Percentiles rank a stretch among this genome's conserved stretches.
Evolutionary conservation across 164 flowering plant species (phyloP).

Genomic region (Dillenia suffruticosa): DNA sequence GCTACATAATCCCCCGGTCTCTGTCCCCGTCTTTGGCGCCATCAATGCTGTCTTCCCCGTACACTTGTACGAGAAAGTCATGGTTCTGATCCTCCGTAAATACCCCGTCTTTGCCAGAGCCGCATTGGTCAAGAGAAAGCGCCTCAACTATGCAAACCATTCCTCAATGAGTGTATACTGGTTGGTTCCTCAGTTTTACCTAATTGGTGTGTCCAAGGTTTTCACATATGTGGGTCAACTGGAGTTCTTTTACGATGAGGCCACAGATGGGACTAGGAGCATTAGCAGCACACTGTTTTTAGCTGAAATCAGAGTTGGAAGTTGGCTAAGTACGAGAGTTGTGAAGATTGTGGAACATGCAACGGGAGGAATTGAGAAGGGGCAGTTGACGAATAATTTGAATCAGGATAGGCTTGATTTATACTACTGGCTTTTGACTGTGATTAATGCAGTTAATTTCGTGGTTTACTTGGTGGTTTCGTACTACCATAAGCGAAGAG

Average conservation of each 20-base stretch:
- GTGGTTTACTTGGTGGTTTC: constrained; percentile 41
- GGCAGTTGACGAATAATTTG: constrained; percentile 56
- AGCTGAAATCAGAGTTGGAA: constrained; percentile 61
- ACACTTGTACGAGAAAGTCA: constrained; percentile 40
- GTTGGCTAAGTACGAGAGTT: constrained; percentile 57
- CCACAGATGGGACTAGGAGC: constrained; percentile 74
- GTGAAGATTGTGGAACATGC: constrained; percentile 35
- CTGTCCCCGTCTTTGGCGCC: constrained; percentile 48
- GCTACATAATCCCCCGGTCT: constrained; percentile 64
- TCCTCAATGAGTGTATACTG: constrained; percentile 47
- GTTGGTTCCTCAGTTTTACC: constrained; percentile 62
- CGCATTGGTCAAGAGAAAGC: constrained; percentile 44
- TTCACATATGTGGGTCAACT: constrained; percentile 71
- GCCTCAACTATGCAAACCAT: constrained; percentile 23
- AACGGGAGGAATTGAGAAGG: constrained; percentile 45
- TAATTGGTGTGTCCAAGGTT: constrained; percentile 59
- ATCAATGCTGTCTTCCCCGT: constrained; percentile 62
- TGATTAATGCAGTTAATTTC: constrained; percentile 49
- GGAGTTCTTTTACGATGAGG: constrained; percentile 77
- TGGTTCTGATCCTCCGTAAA: constrained; percentile 44
- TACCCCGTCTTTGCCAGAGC: constrained; percentile 41
- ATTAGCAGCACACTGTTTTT: constrained; percentile 61
- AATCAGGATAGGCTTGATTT: constrained; percentile 49
- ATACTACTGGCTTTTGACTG: constrained; percentile 62
- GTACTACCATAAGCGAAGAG: constrained; percentile 31